phyloP scores from a whole-genome alignment of 805 yeast genomes.

The Maudiozyma saulgeensis region DNA sequence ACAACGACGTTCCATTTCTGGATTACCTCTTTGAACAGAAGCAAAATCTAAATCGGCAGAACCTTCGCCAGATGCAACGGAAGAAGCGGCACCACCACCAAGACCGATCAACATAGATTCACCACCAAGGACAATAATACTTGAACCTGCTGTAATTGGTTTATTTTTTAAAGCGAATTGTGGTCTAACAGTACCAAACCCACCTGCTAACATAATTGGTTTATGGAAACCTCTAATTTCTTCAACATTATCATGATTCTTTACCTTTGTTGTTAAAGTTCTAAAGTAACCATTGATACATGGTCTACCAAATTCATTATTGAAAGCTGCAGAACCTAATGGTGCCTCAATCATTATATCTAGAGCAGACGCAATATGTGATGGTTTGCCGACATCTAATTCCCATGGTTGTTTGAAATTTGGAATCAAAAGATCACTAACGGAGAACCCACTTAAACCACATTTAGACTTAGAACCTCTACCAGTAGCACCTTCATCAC shows the following conservation, averaged over 20 bases:
- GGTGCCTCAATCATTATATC: conserved; percentile 98
- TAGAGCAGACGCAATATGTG: conserved; percentile 83
- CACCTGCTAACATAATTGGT: conserved; percentile 99
- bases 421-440: conserved; percentile 84
- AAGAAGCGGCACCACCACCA: conserved; percentile 99
- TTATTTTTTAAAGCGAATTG: conserved; percentile 80
- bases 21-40: conserved; percentile 98
- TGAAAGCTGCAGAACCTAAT: conserved; percentile 94
- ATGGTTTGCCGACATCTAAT: conserved; percentile 76
- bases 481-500: conserved; percentile 99
- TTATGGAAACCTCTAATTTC: conserved; percentile 95
- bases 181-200: conserved; percentile 94
- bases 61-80: conserved; percentile 92
- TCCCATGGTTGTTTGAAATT: conserved; percentile 92
- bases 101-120: conserved; percentile 96
- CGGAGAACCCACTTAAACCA: conserved; percentile 89
- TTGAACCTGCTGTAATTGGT: conserved; percentile 84
- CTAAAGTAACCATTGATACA: conserved; percentile 94
- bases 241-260: conserved; percentile 46
- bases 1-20: conserved; percentile 98
- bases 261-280: conserved; percentile 77
- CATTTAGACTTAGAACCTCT: conserved; percentile 96
- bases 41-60: conserved; percentile 96
- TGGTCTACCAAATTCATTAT: conserved; percentile 98
- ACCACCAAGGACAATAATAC: conserved; percentile 91